A percentile compares a stretch with the other conserved stretches of the same genome.
These are phyloP conservation scores for Rhodotorula sp. DNA, from an alignment of 1,284 basidiomycete species.

Conservation along the genomic window DNA sequence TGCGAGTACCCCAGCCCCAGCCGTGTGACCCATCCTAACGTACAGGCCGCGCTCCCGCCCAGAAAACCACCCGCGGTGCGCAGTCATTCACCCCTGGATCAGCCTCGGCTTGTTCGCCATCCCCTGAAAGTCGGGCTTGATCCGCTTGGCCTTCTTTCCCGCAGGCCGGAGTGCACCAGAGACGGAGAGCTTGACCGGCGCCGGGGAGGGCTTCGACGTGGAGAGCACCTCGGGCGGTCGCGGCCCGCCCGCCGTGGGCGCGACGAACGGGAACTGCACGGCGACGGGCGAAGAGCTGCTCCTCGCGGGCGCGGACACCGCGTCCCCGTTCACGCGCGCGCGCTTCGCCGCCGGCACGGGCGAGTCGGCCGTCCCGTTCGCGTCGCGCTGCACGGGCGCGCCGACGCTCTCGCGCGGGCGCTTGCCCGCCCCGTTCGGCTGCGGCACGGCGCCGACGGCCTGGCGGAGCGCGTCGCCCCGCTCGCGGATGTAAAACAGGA, in stretches of 20 bases:
- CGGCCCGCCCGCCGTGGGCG: background rate
- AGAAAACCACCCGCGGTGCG: background rate
- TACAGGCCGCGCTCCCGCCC: background rate
- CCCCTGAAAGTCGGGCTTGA: background rate
- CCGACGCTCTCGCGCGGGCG: background rate
- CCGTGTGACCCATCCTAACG: background rate
- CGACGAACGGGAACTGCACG: conserved; percentile 6
- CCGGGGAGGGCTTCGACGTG: background rate
- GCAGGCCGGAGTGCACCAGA: background rate
- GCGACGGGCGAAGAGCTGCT: conserved; percentile 4
- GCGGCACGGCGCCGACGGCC: conserved; percentile 53
- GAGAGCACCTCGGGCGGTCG: conserved; percentile 2
- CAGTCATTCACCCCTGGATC: background rate
- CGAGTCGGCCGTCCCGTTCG: background rate
- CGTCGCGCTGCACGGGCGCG: background rate
- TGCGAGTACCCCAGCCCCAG: too few species aligned
- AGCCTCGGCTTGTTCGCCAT: background rate
- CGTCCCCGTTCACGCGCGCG: background rate
- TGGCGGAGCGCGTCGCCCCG: conserved; percentile 70
- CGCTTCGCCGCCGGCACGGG: background rate
- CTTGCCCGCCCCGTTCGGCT: background rate
- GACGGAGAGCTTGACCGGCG: background rate
- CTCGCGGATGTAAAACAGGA: conserved; percentile 86
- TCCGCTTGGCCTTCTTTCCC: background rate
- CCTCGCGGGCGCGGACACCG: background rate